phyloP scores from a whole-genome alignment of 2,329 filamentous ascomycete genomes.

The Sporothrix sp. region DNA sequence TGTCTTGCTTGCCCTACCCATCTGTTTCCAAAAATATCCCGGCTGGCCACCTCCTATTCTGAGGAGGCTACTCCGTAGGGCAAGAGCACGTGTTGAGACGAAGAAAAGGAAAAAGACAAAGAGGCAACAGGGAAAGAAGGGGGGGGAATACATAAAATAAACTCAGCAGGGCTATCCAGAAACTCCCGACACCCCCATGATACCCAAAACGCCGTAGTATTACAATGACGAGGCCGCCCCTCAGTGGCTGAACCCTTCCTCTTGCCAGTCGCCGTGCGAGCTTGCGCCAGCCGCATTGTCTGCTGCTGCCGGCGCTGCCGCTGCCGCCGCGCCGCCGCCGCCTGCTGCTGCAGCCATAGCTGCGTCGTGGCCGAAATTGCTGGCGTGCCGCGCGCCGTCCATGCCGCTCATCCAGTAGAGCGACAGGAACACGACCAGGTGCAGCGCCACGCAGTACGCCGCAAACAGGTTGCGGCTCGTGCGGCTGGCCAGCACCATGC shows the following conservation, averaged over 20 bases:
- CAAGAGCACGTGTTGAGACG: too few relatives aligned
- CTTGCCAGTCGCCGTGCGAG: slow-evolving; percentile 49
- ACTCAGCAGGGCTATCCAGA: slow-evolving; percentile 2
- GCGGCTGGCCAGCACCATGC: slow-evolving; percentile 81
- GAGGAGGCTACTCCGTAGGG: too few relatives aligned
- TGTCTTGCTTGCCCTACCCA: slow-evolving; percentile 3
- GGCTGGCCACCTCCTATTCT: background rate
- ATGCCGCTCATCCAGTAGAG: slow-evolving; percentile 72
- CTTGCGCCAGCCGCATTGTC: slow-evolving; percentile 22
- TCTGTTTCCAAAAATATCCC: slow-evolving; percentile 7
- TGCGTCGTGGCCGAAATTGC: slow-evolving; percentile 41
- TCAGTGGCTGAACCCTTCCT: slow-evolving; percentile 47
- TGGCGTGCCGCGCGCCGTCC: slow-evolving; percentile 53
- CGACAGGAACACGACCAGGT: slow-evolving; percentile 77
- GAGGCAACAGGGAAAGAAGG: background rate
- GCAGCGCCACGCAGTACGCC: slow-evolving; percentile 78
- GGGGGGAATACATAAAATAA: background rate
- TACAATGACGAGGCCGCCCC: too few relatives aligned
- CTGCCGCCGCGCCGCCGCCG: slow-evolving; percentile 23
- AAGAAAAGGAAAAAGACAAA: background rate
- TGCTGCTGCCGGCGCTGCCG: slow-evolving; percentile 24
- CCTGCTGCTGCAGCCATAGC: slow-evolving; percentile 33
- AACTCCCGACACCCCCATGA: slow-evolving; percentile 7
- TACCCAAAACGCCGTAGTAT: too few relatives aligned
- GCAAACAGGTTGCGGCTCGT: slow-evolving; percentile 92